Conservation (phyloP, 345 rosid species). For the Aquilaria malaccensis region DNA sequence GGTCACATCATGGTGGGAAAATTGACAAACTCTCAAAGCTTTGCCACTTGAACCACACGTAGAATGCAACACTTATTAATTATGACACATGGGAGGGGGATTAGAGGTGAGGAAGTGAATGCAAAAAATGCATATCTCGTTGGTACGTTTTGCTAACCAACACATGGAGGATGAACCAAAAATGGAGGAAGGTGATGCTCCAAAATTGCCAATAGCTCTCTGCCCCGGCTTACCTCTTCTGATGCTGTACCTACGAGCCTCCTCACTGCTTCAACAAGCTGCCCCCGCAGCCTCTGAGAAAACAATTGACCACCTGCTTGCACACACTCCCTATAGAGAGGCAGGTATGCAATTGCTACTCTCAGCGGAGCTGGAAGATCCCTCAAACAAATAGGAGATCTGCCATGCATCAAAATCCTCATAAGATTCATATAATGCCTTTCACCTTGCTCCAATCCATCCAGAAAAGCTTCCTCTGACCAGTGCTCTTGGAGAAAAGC, state of each 20-base stretch:
- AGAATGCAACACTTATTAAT: conserved; percentile 18
- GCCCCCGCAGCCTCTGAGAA: conserved; percentile 77
- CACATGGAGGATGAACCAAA: conserved; percentile 30
- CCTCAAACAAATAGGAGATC: conserved; percentile 59
- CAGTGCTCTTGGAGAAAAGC: conserved; percentile 71
- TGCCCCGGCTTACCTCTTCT: conserved; percentile 42
- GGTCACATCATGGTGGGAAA: conserved; percentile 25
- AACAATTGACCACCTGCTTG: conserved; percentile 52
- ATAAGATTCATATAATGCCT: conserved; percentile 59
- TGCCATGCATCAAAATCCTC: conserved; percentile 61
- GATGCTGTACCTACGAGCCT: conserved; percentile 60
- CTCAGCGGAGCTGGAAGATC: conserved; percentile 79
- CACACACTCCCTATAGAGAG: conserved; percentile 72
- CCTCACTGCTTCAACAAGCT: conserved; percentile 67
- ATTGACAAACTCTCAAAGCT: conserved; percentile 17
- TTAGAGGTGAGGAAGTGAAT: conserved; percentile 14
- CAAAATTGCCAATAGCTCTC: conserved; percentile 54
- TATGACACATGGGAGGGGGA: conserved; percentile 21
- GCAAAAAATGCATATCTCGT: conserved; percentile 13
- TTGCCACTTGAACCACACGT: conserved; percentile 21
- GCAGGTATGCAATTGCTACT: conserved; percentile 74
- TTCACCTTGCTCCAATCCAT: conserved; percentile 66
- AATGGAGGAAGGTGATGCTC: conserved; percentile 83
- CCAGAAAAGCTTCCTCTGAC: conserved; percentile 82
- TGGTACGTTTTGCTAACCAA: conserved; percentile 14